Conservation (phyloP, 2,329 filamentous ascomycete genomes). For the Ilyonectria destructans region DNA sequence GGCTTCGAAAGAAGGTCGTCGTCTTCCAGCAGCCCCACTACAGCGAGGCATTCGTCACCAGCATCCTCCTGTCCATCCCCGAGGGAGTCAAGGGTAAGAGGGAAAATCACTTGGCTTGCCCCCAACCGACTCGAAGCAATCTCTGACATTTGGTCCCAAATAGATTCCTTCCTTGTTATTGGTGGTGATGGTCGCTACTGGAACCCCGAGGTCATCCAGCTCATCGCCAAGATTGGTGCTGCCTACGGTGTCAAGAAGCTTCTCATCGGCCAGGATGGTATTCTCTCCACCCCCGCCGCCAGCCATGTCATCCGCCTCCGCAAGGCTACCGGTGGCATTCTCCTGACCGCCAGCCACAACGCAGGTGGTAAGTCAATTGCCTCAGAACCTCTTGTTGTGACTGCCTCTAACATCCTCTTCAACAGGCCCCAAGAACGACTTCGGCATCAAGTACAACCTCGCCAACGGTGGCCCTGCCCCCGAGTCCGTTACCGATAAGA, state of each 20-base stretch:
- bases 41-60: conserved; percentile 94
- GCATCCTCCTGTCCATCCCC: conserved; percentile 95
- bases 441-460: conserved; percentile 99
- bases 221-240: conserved; percentile 97
- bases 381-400: neutral
- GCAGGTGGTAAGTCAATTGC: conserved; percentile 81
- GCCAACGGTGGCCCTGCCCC: conserved; percentile 96
- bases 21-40: conserved; percentile 97
- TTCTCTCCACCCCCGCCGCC: conserved; percentile 95
- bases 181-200: conserved; percentile 97
- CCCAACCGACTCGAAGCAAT: conserved; percentile 18
- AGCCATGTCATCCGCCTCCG: conserved; percentile 96
- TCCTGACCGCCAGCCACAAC: conserved; percentile 98
- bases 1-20: conserved; percentile 98
- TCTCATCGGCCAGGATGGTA: conserved; percentile 94
- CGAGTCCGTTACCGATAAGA: conserved; percentile 98
- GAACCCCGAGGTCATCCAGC: conserved; percentile 96
- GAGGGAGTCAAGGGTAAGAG: conserved; percentile 84
- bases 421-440: conserved; percentile 91
- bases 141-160: conserved; percentile 37
- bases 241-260: conserved; percentile 99
- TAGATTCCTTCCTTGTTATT: conserved; percentile 89
- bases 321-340: conserved; percentile 95
- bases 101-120: conserved; percentile 11
- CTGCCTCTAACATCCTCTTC: conserved; percentile 14